phyloP scores from a whole-genome alignment of 306 rosid genomes.

The Ormosia semicastrata region DNA sequence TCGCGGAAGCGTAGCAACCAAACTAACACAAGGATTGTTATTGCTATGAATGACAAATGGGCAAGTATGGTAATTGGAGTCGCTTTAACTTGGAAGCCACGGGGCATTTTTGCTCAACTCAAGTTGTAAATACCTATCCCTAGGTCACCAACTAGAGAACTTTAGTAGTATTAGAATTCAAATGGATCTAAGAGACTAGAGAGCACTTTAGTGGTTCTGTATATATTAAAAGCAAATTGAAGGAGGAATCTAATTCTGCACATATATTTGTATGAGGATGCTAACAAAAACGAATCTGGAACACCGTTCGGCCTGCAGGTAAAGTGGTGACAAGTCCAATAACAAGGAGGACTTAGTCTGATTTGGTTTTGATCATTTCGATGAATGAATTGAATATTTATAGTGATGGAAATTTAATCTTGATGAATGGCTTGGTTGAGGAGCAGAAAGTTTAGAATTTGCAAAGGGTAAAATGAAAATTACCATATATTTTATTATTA shows the following conservation, averaged over 20 bases:
- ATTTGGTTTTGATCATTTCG: neutral
- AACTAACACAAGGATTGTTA: conserved; percentile 52
- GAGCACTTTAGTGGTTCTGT: neutral
- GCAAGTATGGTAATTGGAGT: conserved; percentile 49
- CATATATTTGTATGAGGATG: neutral
- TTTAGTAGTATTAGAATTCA: neutral
- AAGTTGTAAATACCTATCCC: neutral
- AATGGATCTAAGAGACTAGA: neutral
- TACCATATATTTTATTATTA: no score
- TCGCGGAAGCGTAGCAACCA: conserved; percentile 60
- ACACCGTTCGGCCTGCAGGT: conserved; percentile 34
- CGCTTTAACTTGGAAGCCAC: conserved; percentile 52
- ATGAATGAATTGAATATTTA: neutral
- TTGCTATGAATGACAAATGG: conserved; percentile 59
- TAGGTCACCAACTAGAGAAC: neutral
- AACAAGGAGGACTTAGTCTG: neutral
- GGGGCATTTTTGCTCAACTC: conserved; percentile 29
- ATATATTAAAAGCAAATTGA: neutral
- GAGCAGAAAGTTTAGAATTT: no score
- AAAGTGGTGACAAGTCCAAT: conserved; percentile 14
- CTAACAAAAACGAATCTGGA: neutral
- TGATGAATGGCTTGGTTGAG: neutral
- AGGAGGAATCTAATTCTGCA: conserved; percentile 1
- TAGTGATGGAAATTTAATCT: neutral
- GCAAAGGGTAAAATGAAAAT: no score